phyloP scores from a whole-genome alignment of 2,329 filamentous ascomycete genomes.

The Thermothelomyces thermophilus region DNA sequence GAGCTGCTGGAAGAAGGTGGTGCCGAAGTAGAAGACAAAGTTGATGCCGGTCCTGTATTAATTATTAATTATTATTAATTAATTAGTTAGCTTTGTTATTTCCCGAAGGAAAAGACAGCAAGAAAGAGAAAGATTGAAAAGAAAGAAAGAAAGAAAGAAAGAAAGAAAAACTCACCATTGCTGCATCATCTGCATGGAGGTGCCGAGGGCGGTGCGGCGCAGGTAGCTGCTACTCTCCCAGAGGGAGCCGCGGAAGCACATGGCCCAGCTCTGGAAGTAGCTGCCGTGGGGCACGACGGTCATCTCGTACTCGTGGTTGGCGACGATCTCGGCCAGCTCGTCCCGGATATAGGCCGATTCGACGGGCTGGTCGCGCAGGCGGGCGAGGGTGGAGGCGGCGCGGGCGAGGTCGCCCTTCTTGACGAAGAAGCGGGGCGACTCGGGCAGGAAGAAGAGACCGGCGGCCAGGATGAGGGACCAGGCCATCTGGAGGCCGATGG shows the following conservation, averaged over 20 bases:
- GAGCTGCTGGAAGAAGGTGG: conserved; percentile 62
- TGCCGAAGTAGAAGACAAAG: conserved; percentile 69
- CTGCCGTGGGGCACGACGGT: conserved; percentile 50
- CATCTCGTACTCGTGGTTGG: conserved; percentile 66
- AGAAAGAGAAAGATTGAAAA: too few species aligned
- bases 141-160: too few species aligned
- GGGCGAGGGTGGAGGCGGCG: conserved; percentile 50
- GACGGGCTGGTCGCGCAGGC: conserved; percentile 56
- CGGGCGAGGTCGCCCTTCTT: conserved; percentile 58
- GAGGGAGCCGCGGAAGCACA: conserved; percentile 51
- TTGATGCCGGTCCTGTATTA: conserved; percentile 44
- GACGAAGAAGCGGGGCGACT: conserved; percentile 67
- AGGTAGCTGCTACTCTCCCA: conserved; percentile 48
- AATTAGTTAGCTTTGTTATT: conserved; percentile 22
- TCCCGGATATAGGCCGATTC: conserved; percentile 60
- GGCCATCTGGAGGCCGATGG: conserved; percentile 61
- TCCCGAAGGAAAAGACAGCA: conserved; percentile 57
- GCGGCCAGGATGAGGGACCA: conserved; percentile 35
- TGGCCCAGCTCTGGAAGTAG: conserved; percentile 55
- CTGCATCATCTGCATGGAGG: conserved; percentile 54
- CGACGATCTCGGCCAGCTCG: conserved; percentile 66
- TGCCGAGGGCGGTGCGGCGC: conserved; percentile 51
- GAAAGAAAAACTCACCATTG: conserved; percentile 61
- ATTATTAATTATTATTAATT: too few species aligned
- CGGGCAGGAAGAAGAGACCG: conserved; percentile 41